Evolutionary conservation across 1,284 basidiomycete species (phyloP).

Genomic region (Schizophyllum commune): DNA sequence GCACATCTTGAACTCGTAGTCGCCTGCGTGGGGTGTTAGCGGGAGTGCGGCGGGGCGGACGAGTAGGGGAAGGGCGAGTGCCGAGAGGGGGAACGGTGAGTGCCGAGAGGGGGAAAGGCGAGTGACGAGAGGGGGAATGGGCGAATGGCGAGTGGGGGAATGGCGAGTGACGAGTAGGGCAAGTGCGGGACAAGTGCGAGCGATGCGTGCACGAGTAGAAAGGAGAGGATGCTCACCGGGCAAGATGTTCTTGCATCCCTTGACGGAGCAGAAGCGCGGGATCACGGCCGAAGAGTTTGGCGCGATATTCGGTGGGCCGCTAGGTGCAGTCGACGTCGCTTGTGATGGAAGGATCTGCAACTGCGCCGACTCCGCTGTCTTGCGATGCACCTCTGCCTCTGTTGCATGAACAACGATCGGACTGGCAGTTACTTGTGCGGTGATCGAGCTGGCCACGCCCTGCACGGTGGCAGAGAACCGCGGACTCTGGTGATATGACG

Average conservation of each 20-base stretch:
- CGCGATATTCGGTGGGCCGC: background rate
- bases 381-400: background rate
- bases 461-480: too few relatives aligned
- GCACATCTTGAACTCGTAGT: constrained; percentile 50
- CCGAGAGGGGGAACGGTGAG: background rate
- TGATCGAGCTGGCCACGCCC: too few relatives aligned
- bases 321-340: background rate
- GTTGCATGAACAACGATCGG: background rate
- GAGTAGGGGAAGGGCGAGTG: background rate
- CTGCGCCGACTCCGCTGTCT: too few relatives aligned
- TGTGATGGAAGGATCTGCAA: too few relatives aligned
- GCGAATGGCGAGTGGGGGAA: background rate
- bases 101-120: background rate
- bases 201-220: background rate
- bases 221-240: background rate
- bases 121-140: background rate
- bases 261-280: constrained; percentile 41
- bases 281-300: constrained; percentile 8
- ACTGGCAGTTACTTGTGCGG: background rate
- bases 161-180: background rate
- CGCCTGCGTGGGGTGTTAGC: constrained; percentile 16
- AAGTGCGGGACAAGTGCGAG: background rate
- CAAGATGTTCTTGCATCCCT: constrained; percentile 41
- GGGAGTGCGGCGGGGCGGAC: constrained; percentile 7
- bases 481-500: background rate